Evolutionary conservation across 306 rosid species (phyloP), one percentile per base, ranked within the genome.

Genomic region (Ormosia emarginata): DNA sequence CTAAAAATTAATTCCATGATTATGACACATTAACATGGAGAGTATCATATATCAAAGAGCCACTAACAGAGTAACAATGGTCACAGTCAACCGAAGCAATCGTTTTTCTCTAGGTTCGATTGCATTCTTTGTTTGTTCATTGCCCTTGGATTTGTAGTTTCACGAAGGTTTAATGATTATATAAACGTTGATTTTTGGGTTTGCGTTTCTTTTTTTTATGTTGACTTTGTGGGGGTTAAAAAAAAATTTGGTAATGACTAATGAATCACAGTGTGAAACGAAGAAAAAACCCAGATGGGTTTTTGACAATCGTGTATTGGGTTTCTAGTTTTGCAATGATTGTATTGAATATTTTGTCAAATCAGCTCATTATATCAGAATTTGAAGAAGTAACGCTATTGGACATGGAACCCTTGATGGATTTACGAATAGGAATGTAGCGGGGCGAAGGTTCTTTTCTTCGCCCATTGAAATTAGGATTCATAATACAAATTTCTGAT

Each of bases 211-310:
- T 75, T n/a, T 47, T 75, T n/a, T n/a, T 44, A 7, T 33, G 17
- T 62, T 55, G 29, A 65, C 11, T 75, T 71, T 32, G 47, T 4
- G 64, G 33, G 39, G 24, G n/a, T n/a, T n/a, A n/a, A n/a, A 43
- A 57, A 40, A 56, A 67, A 13, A 12, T 47, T 71, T 58, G 24
- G 46, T 56, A 3, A 72, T 50, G 81, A 44, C 0, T 70, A 11
- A 52, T 65, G 83, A 64, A 3, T 56, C 18, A 33, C 8, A 58
- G 56, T 29, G 53, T 39, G 69, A 83, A 71, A 44, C 33, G 74
- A 73, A 65, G 83, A 3, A 30, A 57, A 70, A 75, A 17, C 83
- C 44, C 41, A n/a, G n/a, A n/a, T n/a, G n/a, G n/a, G n/a, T n/a
- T n/a, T n/a, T 74, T 14, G 49, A 18, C 12, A 34, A 52, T 40